phyloP scores from a whole-genome alignment of 257 asterid species.

The Perilla frutescens region DNA sequence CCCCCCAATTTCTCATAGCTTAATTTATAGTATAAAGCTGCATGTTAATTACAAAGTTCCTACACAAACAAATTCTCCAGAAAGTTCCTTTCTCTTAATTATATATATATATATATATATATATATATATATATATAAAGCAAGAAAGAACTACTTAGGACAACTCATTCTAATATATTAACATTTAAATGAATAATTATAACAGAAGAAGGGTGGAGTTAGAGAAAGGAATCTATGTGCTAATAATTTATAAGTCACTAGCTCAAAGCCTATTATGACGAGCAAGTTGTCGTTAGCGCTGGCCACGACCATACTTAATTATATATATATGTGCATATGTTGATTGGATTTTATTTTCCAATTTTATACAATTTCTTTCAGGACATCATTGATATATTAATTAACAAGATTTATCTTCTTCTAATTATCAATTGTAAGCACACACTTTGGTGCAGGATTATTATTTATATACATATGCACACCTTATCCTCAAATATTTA shows the following conservation, averaged over 20 bases:
- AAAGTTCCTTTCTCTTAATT: constrained; percentile 15
- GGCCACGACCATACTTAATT: constrained; percentile 23
- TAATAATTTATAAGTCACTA: constrained; percentile 15
- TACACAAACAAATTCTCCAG: neutral
- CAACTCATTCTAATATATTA: constrained; percentile 36
- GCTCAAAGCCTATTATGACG: constrained; percentile 24
- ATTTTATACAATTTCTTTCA: constrained; percentile 4
- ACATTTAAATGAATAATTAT: constrained; percentile 16
- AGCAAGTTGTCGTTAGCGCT: constrained; percentile 39
- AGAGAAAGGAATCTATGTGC: constrained; percentile 43
- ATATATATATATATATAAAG: neutral
- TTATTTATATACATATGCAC: neutral
- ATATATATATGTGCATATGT: neutral
- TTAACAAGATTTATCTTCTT: neutral
- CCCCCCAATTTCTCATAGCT: too few relatives aligned
- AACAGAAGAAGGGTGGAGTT: constrained; percentile 44
- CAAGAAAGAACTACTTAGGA: constrained; percentile 8
- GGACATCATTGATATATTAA: neutral
- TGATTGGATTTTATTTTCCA: neutral
- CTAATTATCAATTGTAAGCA: constrained; percentile 17
- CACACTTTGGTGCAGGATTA: constrained; percentile 32
- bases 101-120: neutral
- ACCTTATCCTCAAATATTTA: constrained; percentile 25
- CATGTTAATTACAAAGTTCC: neutral
- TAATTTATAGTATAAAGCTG: constrained; percentile 23